These are phyloP conservation scores for Psilocybe tampanensis DNA, from an alignment of 768 basidiomycete genomes.

Conservation along the genomic window DNA sequence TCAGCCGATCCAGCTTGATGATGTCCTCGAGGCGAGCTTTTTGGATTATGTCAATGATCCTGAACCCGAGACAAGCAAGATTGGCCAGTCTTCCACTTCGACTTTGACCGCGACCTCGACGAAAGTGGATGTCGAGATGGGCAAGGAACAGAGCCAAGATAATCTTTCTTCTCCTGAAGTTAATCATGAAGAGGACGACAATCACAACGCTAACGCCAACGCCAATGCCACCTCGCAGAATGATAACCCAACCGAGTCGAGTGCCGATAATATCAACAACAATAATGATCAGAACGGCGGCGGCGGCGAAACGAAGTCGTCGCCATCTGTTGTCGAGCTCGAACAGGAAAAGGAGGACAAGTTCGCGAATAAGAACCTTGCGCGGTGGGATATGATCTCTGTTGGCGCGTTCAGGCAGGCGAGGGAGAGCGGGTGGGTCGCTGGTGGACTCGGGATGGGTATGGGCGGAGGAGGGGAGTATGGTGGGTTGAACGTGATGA, in stretches of 20 bases:
- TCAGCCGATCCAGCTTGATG: constrained; percentile 67
- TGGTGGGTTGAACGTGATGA: constrained; percentile 25
- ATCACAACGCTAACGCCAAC: no score
- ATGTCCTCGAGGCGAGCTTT: constrained; percentile 77
- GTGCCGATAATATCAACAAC: not conserved
- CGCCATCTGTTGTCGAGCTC: constrained; percentile 1
- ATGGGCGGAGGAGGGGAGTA: constrained; percentile 33
- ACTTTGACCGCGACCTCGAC: not conserved
- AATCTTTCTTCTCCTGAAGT: no score
- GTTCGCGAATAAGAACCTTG: constrained; percentile 48
- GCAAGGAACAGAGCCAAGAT: no score
- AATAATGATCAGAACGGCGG: not conserved
- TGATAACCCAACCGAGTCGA: no score
- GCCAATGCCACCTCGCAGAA: no score
- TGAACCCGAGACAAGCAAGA: not conserved
- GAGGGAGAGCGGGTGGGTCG: constrained; percentile 37
- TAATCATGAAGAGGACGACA: no score
- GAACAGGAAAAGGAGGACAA: constrained; percentile 31
- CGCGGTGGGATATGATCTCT: constrained; percentile 75
- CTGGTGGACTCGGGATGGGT: constrained; percentile 23
- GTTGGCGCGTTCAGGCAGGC: constrained; percentile 74
- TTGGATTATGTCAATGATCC: constrained; percentile 52
- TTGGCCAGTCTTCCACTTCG: not conserved
- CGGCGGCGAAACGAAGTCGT: constrained; percentile 22
- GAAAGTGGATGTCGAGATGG: not conserved